phyloP scores from a whole-genome alignment of 495 filamentous ascomycete genomes.

The Lindgomyces ingoldianus region DNA sequence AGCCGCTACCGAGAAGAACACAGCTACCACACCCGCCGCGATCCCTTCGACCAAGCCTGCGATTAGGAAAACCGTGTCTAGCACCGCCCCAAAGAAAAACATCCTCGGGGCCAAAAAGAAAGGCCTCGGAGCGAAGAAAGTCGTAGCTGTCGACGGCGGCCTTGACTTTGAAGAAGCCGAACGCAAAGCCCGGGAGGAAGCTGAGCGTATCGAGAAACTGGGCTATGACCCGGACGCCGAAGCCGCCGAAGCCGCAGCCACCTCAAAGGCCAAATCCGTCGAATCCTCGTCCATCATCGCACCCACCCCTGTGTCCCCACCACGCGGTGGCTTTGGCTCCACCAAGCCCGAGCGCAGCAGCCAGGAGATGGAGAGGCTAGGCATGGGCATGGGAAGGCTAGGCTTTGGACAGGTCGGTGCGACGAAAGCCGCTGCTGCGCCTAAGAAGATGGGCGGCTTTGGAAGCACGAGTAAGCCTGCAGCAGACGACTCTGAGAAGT shows the following conservation, averaged over 20 bases:
- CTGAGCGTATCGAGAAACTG: constrained; percentile 93
- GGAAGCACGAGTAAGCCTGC: constrained; percentile 62
- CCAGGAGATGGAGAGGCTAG: constrained; percentile 68
- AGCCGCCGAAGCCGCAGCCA: constrained; percentile 55
- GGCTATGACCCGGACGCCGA: constrained; percentile 91
- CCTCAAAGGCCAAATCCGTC: constrained; percentile 7
- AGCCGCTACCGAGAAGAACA: constrained; percentile 46
- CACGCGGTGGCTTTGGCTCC: constrained; percentile 59
- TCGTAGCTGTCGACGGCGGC: constrained; percentile 62
- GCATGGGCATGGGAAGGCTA: constrained; percentile 83
- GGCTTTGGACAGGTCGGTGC: constrained; percentile 88
- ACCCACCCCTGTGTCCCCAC: constrained; percentile 73
- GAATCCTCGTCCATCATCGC: constrained; percentile 57
- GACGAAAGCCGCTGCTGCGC: constrained; percentile 55
- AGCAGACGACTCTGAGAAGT: constrained; percentile 70
- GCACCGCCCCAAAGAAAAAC: constrained; percentile 77
- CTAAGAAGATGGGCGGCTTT: constrained; percentile 76
- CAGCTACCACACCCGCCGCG: constrained; percentile 57
- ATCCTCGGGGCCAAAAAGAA: constrained; percentile 94
- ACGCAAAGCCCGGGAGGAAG: constrained; percentile 95
- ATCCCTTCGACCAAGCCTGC: constrained; percentile 73
- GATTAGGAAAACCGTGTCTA: constrained; percentile 67
- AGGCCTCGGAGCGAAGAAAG: constrained; percentile 89
- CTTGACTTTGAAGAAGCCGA: constrained; percentile 98
- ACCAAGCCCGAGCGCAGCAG: constrained; percentile 1